Conservation (phyloP, 257 asterid genomes). For the Oldenlandia corymbosa region DNA sequence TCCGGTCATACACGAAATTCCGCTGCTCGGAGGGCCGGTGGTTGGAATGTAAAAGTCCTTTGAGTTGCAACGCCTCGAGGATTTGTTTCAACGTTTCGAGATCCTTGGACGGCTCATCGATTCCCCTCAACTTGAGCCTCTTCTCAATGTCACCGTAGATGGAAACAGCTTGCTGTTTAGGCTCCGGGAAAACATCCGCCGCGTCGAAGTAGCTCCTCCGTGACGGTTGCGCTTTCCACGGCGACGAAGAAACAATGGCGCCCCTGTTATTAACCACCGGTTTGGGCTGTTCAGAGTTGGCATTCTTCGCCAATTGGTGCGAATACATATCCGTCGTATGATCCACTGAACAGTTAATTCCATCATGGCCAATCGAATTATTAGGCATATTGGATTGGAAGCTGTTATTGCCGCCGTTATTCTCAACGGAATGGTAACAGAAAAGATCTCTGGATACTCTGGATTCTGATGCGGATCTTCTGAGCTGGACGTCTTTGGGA, state of each 20-base stretch:
- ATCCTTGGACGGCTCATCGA: slow-evolving; percentile 72
- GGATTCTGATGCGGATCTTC: slow-evolving; percentile 92
- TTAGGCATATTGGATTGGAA: slow-evolving; percentile 24
- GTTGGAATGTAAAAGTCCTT: slow-evolving; percentile 71
- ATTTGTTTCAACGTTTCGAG: slow-evolving; percentile 83
- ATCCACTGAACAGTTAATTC: slow-evolving; percentile 16
- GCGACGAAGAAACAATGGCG: slow-evolving; percentile 25
- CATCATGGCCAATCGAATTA: slow-evolving; percentile 4
- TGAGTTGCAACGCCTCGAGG: slow-evolving; percentile 90
- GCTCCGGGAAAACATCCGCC: slow-evolving; percentile 78
- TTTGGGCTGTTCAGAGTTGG: slow-evolving; percentile 25
- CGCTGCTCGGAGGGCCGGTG: slow-evolving; percentile 35
- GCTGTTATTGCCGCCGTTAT: slow-evolving; percentile 18
- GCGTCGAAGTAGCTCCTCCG: slow-evolving; percentile 66
- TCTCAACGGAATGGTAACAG: slow-evolving; percentile 45
- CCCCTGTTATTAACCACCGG: slow-evolving; percentile 34
- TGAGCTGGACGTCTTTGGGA: slow-evolving; percentile 53
- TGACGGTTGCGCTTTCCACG: slow-evolving; percentile 51
- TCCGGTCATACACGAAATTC: slow-evolving; percentile 43
- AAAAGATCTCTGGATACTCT: slow-evolving; percentile 73
- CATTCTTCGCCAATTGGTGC: slow-evolving; percentile 11
- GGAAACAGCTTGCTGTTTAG: slow-evolving; percentile 45
- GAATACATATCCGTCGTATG: slow-evolving; percentile 26
- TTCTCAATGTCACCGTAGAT: slow-evolving; percentile 61
- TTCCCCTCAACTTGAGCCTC: slow-evolving; percentile 61